Percentiles rank a stretch among this genome's conserved stretches.
These are phyloP conservation scores for Globisporangium emineosum DNA, from an alignment of 352 stramenopile genomes.

Conservation along the genomic window DNA sequence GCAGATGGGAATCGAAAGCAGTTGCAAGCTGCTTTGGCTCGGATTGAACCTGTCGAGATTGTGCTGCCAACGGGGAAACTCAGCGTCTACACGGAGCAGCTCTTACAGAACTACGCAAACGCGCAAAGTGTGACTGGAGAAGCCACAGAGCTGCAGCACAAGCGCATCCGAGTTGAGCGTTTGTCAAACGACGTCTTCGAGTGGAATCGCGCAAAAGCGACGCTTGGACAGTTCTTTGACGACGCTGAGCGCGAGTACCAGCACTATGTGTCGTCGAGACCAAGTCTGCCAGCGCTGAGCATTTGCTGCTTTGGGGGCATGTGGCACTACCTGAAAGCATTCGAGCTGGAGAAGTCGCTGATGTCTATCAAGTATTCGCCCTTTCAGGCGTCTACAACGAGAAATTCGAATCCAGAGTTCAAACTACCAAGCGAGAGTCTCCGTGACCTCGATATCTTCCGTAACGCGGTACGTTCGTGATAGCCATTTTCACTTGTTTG, in stretches of 20 bases:
- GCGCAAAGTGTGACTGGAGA: neutral
- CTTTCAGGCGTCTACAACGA: constrained; percentile 6
- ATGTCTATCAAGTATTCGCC: constrained; percentile 26
- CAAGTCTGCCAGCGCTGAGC: constrained; percentile 23
- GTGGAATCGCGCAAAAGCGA: constrained; percentile 9
- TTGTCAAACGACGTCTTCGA: constrained; percentile 26
- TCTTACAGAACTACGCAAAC: constrained; percentile 29
- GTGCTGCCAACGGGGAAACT: constrained; percentile 32
- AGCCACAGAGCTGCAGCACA: constrained; percentile 1
- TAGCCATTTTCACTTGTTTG: neutral
- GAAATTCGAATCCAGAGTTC: constrained; percentile 15
- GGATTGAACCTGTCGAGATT: constrained; percentile 43
- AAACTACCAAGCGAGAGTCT: constrained; percentile 24
- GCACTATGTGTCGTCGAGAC: neutral
- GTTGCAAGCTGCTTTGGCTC: constrained; percentile 23
- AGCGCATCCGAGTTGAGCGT: constrained; percentile 27
- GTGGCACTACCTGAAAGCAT: constrained; percentile 27
- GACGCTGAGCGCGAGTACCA: constrained; percentile 14
- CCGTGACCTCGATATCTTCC: constrained; percentile 36
- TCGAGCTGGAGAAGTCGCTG: constrained; percentile 25
- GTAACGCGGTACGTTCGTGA: constrained; percentile 34
- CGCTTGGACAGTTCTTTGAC: constrained; percentile 8
- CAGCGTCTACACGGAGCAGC: constrained; percentile 39
- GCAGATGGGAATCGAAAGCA: constrained; percentile 28
- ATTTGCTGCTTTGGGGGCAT: constrained; percentile 32